Evolutionary conservation across 2,329 filamentous ascomycete species (phyloP), one percentile per base, ranked within the genome.

Genomic region (Magnaporthales sp.): DNA sequence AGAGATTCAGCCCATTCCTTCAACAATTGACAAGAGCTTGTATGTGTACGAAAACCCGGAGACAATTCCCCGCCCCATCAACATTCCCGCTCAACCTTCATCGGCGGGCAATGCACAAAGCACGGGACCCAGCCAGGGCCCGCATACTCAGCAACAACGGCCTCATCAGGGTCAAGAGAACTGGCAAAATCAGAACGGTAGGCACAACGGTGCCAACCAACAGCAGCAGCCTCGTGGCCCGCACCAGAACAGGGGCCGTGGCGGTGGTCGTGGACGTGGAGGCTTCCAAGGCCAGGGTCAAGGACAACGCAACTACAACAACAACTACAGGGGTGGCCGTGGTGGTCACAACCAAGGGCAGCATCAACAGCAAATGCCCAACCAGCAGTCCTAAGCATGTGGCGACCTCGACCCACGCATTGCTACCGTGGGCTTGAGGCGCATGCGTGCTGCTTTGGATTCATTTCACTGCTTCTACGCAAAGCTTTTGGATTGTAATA

Each of bases 31-130:
- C 82, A 98, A 97, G 86, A 96, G 91, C 70, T 88, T 99, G 51
- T 99, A 99, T 76, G 95, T 99, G 65, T 99, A 99, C 77, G 96
- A 99, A 70, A 91, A 93, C 69, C 95, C 95, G 0, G 94, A 99
- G 74, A 94, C 85, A 67, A 98, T 99, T 73, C 95, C 96, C 64
- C 89, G 93, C 38, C 95, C 95, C 11, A 81, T 86, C 62, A 85
- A 81, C 70, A 79, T 84, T 69, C 31, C 67, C 65, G 26, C 29
- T 60, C 30, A 64, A 65, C 13, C 67, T 65, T 31, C 72, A 8
- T 67, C 70, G 60, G 66, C 71, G n/a, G 71, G 70, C 51, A 38
- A 71, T 69, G 71, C 72, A 22, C 75, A 70, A 70, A 72, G 72
- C 68, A 68, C 73, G 73, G 27, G 11, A 66, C 6, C 67, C 69